phyloP scores from a whole-genome alignment of 805 yeast species.

The Cyberlindnera saturnus region DNA sequence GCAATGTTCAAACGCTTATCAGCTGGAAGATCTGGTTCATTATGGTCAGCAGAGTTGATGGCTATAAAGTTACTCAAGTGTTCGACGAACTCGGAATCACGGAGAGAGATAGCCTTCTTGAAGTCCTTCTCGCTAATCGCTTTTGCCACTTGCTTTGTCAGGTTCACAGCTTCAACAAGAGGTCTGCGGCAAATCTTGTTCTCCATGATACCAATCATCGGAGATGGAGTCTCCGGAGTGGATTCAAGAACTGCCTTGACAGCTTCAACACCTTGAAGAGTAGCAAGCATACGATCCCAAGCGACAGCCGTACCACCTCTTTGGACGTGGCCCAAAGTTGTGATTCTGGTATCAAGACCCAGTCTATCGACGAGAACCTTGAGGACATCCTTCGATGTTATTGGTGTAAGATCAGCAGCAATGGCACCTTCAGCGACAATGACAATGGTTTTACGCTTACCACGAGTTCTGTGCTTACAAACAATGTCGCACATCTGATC shows the following conservation, averaged over 20 bases:
- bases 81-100: slow-evolving; percentile 69
- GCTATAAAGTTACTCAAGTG: slow-evolving; percentile 58
- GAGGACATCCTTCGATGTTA: slow-evolving; percentile 59
- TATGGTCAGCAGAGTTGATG: slow-evolving; percentile 62
- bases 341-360: slow-evolving; percentile 72
- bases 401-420: slow-evolving; percentile 59
- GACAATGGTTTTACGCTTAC: slow-evolving; percentile 73
- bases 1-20: slow-evolving; percentile 57
- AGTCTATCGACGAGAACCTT: slow-evolving; percentile 56
- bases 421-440: slow-evolving; percentile 85
- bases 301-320: slow-evolving; percentile 83
- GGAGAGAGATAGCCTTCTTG: slow-evolving; percentile 59
- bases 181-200: slow-evolving; percentile 65
- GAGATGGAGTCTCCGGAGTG: slow-evolving; percentile 69
- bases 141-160: slow-evolving; percentile 67
- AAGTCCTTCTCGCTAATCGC: slow-evolving; percentile 64
- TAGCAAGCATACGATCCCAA: slow-evolving; percentile 63
- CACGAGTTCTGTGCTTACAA: slow-evolving; percentile 58
- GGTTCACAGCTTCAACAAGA: slow-evolving; percentile 63
- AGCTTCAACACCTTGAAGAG: slow-evolving; percentile 79
- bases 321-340: slow-evolving; percentile 76
- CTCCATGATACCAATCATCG: slow-evolving; percentile 69
- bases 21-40: slow-evolving; percentile 50
- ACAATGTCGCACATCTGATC: slow-evolving; percentile 61
- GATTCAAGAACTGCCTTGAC: slow-evolving; percentile 66